Base-by-base conservation (phyloP, 257 asterid species). In the Salvia miltiorrhiza region DNA sequence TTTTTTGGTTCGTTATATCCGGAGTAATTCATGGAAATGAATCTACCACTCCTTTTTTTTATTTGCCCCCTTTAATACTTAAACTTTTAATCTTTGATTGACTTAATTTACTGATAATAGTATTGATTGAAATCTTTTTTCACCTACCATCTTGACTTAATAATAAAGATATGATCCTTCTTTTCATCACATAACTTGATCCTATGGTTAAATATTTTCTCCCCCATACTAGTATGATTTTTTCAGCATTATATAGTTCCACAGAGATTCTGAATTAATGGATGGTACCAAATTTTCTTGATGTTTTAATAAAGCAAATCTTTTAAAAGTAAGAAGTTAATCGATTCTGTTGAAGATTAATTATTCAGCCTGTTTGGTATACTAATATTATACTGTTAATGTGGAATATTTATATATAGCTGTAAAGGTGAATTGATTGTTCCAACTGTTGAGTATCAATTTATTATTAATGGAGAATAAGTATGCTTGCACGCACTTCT, bases 131-230 rank as follows among this genome's bases (percentile, higher is more conserved):
- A 58, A 43, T 61, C 67, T 41, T 19, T 70, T 76, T 74, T 63
- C 75, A 70, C 77, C 87, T 77, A 79, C 78, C 69, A 73, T 70
- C 52, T 78, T 75, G 87, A 86, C 87, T 65, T 79, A 48, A 19
- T 65, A 32, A 12, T 13, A 21, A 33, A 20, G 50, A 14, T 11
- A 69, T 17, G 64, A 35, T 67, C 48, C 61, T 9, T 64, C 33
- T 47, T 19, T 21, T 8, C 9, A 9, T 21, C 12, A 37, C 9
- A 37, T 37, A 37, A 37, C 11, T 52, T 23, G 11, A 16, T 8
- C 10, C 12, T 49, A 49, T 49, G 56, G 56, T 55, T 24, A 4
- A 24, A 26, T 56, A 56, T 5, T n/a, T 6, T 12, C 17, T 28
- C 13, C 8, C 41, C 14, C 32, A 21, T 50, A 20, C 11, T 50